Percentiles rank a stretch among this genome's conserved stretches.
Evolutionary conservation across 139 green algal genomes (phyloP).

Genomic region (Auxenochlorella pyrenoidosa): DNA sequence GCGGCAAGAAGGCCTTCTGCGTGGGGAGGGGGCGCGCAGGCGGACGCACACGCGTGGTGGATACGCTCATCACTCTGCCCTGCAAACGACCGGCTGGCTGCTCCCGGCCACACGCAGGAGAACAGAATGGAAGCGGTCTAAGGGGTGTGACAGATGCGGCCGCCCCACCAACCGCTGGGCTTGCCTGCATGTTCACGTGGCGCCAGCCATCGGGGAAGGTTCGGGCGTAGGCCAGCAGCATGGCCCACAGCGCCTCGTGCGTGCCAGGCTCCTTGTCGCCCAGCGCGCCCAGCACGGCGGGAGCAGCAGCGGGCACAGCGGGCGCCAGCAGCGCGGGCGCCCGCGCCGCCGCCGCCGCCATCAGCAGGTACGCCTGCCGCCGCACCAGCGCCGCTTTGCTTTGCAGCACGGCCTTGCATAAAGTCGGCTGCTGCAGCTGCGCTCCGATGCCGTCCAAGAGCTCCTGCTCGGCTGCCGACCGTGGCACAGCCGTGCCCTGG

Average conservation of each 20-base stretch:
- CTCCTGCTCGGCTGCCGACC: constrained; percentile 17
- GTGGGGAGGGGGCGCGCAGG: constrained; percentile 20
- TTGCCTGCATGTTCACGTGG: constrained; percentile 38
- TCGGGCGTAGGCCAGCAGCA: constrained; percentile 68
- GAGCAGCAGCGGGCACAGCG: constrained; percentile 10
- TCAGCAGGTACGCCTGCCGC: constrained; percentile 59
- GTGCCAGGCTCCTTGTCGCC: constrained; percentile 70
- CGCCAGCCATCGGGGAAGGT: constrained; percentile 58
- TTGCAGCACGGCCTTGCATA: constrained; percentile 58
- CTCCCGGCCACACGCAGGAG: no score
- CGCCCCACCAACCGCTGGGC: no score
- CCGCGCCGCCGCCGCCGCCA: not conserved
- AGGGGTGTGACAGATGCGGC: no score
- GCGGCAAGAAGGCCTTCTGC: constrained; percentile 73
- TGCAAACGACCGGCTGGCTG: no score
- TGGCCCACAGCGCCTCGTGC: constrained; percentile 81
- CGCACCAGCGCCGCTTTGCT: constrained; percentile 56
- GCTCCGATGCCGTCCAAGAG: constrained; percentile 15
- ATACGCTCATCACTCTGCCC: no score
- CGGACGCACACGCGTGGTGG: no score
- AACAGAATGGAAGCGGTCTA: no score
- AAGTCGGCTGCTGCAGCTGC: constrained; percentile 45
- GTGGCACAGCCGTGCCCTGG: not conserved
- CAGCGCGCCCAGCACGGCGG: constrained; percentile 54
- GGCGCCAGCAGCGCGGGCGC: constrained; percentile 18